These are phyloP conservation scores for Alternaria sp. DNA, from an alignment of 2,329 filamentous ascomycete species.

Conservation along the genomic window DNA sequence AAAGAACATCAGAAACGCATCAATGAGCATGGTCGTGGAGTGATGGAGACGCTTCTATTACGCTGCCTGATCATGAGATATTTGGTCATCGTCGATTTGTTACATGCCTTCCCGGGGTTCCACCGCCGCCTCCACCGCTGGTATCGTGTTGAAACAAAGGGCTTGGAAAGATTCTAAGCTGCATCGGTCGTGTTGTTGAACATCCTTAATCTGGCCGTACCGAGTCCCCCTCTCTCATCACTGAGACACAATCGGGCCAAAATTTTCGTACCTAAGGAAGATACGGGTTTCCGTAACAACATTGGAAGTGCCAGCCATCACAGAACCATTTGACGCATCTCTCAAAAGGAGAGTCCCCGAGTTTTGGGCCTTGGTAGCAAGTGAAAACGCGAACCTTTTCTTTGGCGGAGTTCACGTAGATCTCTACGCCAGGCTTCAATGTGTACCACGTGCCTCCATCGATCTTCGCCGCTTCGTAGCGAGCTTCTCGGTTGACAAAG, in stretches of 20 bases:
- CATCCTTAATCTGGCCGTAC: fast-evolving
- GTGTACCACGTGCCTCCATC: neutral
- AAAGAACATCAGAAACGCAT: neutral
- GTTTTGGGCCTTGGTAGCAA: too few species aligned
- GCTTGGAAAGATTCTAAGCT: fast-evolving
- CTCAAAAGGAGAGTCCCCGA: too few species aligned
- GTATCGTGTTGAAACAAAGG: neutral
- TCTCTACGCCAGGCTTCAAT: neutral
- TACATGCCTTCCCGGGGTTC: neutral
- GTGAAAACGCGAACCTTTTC: fast-evolving
- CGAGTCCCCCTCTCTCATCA: too few species aligned
- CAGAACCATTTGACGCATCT: too few species aligned
- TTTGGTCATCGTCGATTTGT: neutral
- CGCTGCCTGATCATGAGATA: neutral
- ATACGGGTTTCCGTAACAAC: too few species aligned
- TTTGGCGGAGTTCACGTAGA: fast-evolving
- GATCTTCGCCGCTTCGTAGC: neutral
- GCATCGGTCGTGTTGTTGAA: neutral
- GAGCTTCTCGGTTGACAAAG: neutral
- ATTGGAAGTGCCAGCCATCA: too few species aligned
- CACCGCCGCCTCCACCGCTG: neutral
- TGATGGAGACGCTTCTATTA: neutral
- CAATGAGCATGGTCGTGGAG: neutral
- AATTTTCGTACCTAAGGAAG: too few species aligned
- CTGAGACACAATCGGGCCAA: too few species aligned